A percentile compares a stretch with the other conserved stretches of the same genome.
These are phyloP conservation scores for Rubus idaeus DNA, from an alignment of 306 rosid species.

Conservation along the genomic window DNA sequence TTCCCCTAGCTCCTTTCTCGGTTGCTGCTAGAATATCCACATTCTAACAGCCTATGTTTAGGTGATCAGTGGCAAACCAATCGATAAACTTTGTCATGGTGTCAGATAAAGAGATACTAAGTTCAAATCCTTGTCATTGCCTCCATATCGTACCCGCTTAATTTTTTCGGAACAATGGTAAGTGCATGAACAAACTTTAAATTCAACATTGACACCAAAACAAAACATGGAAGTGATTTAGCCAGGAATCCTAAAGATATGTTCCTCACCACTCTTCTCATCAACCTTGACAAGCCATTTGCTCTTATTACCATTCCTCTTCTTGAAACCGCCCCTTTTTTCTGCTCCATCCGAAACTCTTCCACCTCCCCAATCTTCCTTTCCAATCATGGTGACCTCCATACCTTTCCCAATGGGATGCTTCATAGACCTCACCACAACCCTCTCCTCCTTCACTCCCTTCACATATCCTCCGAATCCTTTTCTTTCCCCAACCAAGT, in stretches of 20 bases:
- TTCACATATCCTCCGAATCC: conserved; percentile 36
- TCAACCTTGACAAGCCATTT: conserved; percentile 59
- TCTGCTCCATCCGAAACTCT: not conserved
- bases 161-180: not conserved
- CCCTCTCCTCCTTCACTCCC: conserved; percentile 35
- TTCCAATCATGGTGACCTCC: conserved; percentile 55
- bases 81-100: not conserved
- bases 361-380: conserved; percentile 15
- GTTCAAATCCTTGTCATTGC: not conserved
- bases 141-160: not conserved
- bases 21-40: not conserved
- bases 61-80: not conserved
- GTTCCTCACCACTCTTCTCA: conserved; percentile 72
- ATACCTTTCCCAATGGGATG: conserved; percentile 54
- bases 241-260: conserved; percentile 47
- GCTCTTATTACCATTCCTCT: conserved; percentile 38
- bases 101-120: not conserved
- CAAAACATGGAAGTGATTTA: not conserved
- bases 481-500: conserved; percentile 41
- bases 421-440: conserved; percentile 49
- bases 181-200: not conserved
- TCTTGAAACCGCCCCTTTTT: conserved; percentile 11
- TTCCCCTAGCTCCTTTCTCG: not conserved
- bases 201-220: not conserved
- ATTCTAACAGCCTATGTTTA: not conserved